phyloP scores from a whole-genome alignment of 352 stramenopile species.

The Sclerospora graminicola region DNA sequence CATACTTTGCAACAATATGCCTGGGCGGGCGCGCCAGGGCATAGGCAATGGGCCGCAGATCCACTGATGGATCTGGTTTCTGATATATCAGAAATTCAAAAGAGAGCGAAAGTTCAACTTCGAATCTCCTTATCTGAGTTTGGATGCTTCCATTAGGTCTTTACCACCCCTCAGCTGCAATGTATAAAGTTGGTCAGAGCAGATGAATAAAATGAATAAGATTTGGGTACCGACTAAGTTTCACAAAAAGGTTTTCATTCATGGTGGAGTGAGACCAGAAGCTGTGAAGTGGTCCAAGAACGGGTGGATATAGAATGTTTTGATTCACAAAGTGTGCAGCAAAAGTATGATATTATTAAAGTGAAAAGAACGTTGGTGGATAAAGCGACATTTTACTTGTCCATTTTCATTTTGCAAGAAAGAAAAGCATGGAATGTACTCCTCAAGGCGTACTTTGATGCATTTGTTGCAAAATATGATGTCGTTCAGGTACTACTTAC shows the following conservation, averaged over 20 bases:
- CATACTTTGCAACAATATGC: too few relatives aligned
- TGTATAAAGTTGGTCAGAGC: conserved; percentile 75
- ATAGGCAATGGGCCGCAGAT: too few relatives aligned
- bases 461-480: conserved; percentile 49
- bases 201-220: conserved; percentile 89
- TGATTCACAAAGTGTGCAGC: conserved; percentile 34
- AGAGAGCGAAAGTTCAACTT: too few relatives aligned
- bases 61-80: too few relatives aligned
- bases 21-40: too few relatives aligned
- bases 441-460: conserved; percentile 72
- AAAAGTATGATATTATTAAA: conserved; percentile 40
- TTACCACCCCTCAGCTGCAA: too few relatives aligned
- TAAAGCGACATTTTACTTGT: conserved; percentile 77
- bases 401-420: conserved; percentile 92
- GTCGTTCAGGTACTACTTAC: conserved; percentile 82
- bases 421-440: conserved; percentile 88
- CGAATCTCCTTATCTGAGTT: too few relatives aligned
- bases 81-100: too few relatives aligned
- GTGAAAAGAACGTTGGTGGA: conserved; percentile 25
- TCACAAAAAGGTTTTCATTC: conserved; percentile 60
- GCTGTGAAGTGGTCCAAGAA: conserved; percentile 74
- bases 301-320: conserved; percentile 87
- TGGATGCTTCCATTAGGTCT: too few relatives aligned
- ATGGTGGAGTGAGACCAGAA: conserved; percentile 38
- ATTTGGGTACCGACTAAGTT: conserved; percentile 90